Evolutionary conservation across 208 protist genomes (phyloP).

Genomic region (Naegleria fowleri): DNA sequence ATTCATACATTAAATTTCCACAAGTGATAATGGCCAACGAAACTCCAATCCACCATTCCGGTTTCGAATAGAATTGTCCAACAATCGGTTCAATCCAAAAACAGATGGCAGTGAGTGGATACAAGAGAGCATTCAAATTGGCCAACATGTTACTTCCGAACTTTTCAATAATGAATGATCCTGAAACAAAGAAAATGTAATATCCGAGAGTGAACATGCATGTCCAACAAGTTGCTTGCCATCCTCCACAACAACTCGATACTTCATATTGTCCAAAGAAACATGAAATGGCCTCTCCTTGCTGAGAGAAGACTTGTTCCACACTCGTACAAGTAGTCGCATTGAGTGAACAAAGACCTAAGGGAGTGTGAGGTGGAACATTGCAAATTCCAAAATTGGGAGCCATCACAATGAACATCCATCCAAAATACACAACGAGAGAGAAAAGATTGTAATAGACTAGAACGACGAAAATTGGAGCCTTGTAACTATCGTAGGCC

Average conservation of each 20-base stretch:
- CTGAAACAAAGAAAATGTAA: background rate
- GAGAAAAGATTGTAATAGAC: conserved; percentile 23
- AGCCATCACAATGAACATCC: background rate
- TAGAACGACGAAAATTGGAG: background rate
- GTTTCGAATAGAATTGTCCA: background rate
- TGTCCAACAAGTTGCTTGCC: background rate
- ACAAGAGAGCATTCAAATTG: background rate
- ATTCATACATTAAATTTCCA: background rate
- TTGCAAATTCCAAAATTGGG: background rate
- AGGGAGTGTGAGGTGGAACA: background rate
- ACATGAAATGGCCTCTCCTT: background rate
- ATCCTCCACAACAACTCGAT: background rate
- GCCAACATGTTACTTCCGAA: background rate
- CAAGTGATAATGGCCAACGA: background rate
- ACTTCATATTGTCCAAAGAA: background rate
- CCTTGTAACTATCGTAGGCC: background rate
- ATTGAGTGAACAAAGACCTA: background rate
- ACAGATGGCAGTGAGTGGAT: background rate
- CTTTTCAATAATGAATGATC: background rate
- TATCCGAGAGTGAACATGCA: background rate
- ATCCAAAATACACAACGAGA: background rate
- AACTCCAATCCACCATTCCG: background rate
- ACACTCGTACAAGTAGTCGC: background rate
- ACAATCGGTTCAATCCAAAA: conserved; percentile 12
- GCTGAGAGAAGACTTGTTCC: background rate